Percentiles rank a stretch among this genome's conserved stretches.
Conservation (phyloP, 129 eudicot genomes). For the Lactuca sativa region DNA sequence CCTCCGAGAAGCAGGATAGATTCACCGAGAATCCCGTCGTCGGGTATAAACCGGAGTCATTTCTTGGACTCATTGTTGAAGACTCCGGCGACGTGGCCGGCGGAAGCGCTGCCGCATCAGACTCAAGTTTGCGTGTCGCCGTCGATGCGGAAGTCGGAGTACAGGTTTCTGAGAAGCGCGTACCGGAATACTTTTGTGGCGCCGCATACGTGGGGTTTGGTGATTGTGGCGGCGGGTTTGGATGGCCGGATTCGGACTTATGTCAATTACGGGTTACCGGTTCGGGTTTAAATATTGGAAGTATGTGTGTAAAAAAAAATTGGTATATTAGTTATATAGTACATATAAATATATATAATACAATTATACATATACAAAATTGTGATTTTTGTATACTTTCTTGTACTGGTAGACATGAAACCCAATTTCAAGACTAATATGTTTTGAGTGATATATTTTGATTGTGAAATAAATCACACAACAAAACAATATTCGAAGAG, state of each 20-base stretch:
- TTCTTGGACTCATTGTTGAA: conserved; percentile 52
- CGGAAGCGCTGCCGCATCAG: conserved; percentile 56
- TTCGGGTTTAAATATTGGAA: conserved; percentile 29
- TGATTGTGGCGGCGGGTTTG: conserved; percentile 57
- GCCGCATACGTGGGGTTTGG: conserved; percentile 73
- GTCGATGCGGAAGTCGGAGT: conserved; percentile 28
- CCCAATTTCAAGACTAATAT: conserved; percentile 8
- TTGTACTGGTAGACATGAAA: conserved; percentile 3
- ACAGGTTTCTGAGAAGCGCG: conserved; percentile 10
- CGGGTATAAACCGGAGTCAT: conserved; percentile 53
- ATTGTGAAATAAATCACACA: neutral
- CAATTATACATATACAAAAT: neutral
- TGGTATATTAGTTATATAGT: neutral
- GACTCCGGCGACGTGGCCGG: conserved; percentile 68
- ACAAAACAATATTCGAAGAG: neutral
- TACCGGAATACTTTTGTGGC: conserved; percentile 25
- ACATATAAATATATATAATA: conserved; percentile 10
- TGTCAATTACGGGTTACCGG: conserved; percentile 74
- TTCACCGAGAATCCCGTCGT: conserved; percentile 36
- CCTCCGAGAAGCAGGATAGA: conserved; percentile 31
- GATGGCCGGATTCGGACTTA: conserved; percentile 77
- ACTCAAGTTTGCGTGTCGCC: conserved; percentile 35
- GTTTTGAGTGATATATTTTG: too few species aligned
- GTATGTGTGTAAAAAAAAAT: neutral
- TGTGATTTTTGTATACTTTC: conserved; percentile 2